Evolutionary conservation across 768 basidiomycete genomes (phyloP).

Genomic region (Guyanaporus albipodus): DNA sequence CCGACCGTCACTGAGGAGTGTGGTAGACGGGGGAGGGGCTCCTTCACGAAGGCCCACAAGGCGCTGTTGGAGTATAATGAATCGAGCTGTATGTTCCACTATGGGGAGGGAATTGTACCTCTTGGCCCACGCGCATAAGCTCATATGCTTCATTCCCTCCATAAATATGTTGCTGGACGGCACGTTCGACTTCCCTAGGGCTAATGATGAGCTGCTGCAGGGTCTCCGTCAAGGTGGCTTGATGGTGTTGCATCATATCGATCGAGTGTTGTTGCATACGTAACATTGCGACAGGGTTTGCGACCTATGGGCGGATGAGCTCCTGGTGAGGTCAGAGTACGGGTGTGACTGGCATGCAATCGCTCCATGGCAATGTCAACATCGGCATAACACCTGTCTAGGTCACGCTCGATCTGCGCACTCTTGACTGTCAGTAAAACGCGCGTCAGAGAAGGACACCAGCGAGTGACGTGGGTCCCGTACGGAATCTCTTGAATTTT

Average conservation of each 20-base stretch:
- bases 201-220: constrained; percentile 39
- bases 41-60: constrained; percentile 15
- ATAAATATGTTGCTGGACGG: constrained; percentile 37
- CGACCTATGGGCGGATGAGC: constrained; percentile 16
- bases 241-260: constrained; percentile 26
- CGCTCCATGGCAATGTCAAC: constrained; percentile 39
- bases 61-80: constrained; percentile 14
- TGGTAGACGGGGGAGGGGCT: background rate
- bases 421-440: constrained; percentile 36
- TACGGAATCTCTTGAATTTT: constrained; percentile 38
- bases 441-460: constrained; percentile 3
- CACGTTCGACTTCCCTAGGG: constrained; percentile 34
- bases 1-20: constrained; percentile 18
- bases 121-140: constrained; percentile 54
- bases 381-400: constrained; percentile 42
- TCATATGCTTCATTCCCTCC: constrained; percentile 41
- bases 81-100: background rate
- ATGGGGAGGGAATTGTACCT: constrained; percentile 27
- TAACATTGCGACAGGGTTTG: constrained; percentile 20
- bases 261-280: constrained; percentile 30
- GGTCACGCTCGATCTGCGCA: constrained; percentile 43
- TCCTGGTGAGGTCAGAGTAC: background rate
- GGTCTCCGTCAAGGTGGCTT: constrained; percentile 35
- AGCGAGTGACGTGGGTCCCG: constrained; percentile 10
- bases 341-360: constrained; percentile 37